phyloP scores from a whole-genome alignment of 179 eudicot species.

The Heliamphora pulchella region DNA sequence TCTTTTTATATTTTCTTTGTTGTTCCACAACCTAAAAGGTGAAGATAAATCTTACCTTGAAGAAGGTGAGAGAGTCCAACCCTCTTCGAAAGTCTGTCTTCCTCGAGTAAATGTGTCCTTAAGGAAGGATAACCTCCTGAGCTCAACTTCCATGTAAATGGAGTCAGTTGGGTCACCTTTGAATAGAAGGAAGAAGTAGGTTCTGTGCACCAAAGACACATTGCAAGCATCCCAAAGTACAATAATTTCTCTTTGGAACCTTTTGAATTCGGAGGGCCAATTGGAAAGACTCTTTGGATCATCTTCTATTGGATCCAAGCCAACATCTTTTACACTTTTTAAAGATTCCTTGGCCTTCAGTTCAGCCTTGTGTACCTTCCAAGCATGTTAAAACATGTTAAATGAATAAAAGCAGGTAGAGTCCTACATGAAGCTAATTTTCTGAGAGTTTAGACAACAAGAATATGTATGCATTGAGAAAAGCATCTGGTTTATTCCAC shows the following conservation, averaged over 20 bases:
- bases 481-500: background rate
- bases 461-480: background rate
- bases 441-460: background rate
- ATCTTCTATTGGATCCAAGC: slow-evolving; percentile 65
- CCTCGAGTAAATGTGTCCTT: slow-evolving; percentile 60
- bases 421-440: background rate
- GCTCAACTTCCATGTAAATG: slow-evolving; percentile 87
- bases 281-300: slow-evolving; percentile 28
- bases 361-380: slow-evolving; percentile 33
- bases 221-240: slow-evolving; percentile 76
- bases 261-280: slow-evolving; percentile 61
- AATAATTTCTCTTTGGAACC: slow-evolving; percentile 62
- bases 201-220: slow-evolving; percentile 75
- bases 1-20: background rate
- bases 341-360: slow-evolving; percentile 18
- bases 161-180: slow-evolving; percentile 70
- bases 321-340: slow-evolving; percentile 51
- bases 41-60: slow-evolving; percentile 48
- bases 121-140: slow-evolving; percentile 68
- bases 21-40: background rate
- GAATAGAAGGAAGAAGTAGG: slow-evolving; percentile 75
- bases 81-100: slow-evolving; percentile 49
- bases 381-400: slow-evolving; percentile 1
- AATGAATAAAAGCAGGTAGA: background rate
- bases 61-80: slow-evolving; percentile 48